These are phyloP conservation scores for Hypoxylon lenormandii DNA, from an alignment of 495 filamentous ascomycete genomes.

Conservation along the genomic window DNA sequence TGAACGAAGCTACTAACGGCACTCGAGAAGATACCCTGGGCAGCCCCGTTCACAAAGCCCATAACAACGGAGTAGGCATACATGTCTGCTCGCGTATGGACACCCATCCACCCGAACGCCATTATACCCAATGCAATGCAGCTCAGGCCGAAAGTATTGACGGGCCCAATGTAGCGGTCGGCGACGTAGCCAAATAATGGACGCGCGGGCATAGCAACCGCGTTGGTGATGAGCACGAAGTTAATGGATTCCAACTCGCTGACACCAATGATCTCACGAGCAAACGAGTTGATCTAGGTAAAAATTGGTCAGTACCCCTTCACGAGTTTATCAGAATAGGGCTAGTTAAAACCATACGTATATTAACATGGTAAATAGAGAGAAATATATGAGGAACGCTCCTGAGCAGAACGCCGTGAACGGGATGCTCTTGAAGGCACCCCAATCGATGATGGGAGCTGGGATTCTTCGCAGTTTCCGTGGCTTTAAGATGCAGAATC, in stretches of 20 bases:
- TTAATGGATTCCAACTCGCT: slow-evolving; percentile 53
- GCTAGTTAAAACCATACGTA: slow-evolving; percentile 50
- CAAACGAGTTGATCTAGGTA: slow-evolving; percentile 67
- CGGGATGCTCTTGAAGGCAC: slow-evolving; percentile 54
- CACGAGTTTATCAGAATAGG: neutral
- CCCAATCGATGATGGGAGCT: slow-evolving; percentile 55
- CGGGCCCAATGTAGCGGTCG: slow-evolving; percentile 53
- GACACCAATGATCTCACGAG: slow-evolving; percentile 55
- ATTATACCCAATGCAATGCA: slow-evolving; percentile 49
- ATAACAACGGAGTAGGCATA: slow-evolving; percentile 58
- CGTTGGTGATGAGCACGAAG: slow-evolving; percentile 58
- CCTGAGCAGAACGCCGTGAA: slow-evolving; percentile 53
- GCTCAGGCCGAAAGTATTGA: slow-evolving; percentile 53
- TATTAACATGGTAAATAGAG: slow-evolving; percentile 59
- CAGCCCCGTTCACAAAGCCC: slow-evolving; percentile 57
- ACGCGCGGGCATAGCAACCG: slow-evolving; percentile 53
- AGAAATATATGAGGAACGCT: slow-evolving; percentile 58
- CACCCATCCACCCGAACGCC: slow-evolving; percentile 56
- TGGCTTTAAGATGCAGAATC: slow-evolving; percentile 51
- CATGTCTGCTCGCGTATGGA: slow-evolving; percentile 50
- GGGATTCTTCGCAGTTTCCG: slow-evolving; percentile 46
- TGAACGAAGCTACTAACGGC: slow-evolving; percentile 55
- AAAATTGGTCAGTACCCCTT: neutral
- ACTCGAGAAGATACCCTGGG: slow-evolving; percentile 57
- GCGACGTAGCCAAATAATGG: slow-evolving; percentile 55